Evolutionary conservation across 139 green algal species (phyloP).

Genomic region (Pleodorina starrii): DNA sequence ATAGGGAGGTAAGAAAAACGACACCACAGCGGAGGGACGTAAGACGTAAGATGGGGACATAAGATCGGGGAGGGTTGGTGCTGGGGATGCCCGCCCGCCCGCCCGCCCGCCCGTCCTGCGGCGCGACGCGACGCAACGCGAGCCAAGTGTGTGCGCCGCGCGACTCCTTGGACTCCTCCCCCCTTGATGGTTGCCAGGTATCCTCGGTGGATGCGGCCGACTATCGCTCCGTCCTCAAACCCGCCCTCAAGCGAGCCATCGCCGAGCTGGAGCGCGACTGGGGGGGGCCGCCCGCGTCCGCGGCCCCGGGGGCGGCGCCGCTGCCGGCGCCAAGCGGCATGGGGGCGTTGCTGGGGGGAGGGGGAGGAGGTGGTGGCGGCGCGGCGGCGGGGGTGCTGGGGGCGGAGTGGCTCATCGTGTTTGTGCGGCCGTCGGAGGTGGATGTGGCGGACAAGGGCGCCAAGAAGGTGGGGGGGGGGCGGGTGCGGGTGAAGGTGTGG

Average conservation of each 20-base stretch:
- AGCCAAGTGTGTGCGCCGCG: too few relatives aligned
- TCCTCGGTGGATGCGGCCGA: constrained; percentile 78
- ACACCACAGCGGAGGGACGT: too few relatives aligned
- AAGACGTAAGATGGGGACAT: too few relatives aligned
- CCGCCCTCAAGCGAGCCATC: constrained; percentile 35
- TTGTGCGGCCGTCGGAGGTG: constrained; percentile 71
- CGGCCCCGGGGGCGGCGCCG: not conserved
- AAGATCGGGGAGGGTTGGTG: too few relatives aligned
- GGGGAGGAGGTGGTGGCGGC: not conserved
- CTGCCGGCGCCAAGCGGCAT: constrained; percentile 19
- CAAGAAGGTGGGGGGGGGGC: constrained; percentile 41
- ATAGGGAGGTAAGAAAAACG: too few relatives aligned
- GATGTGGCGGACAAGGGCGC: constrained; percentile 59
- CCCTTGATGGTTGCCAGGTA: too few relatives aligned
- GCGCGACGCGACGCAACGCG: too few relatives aligned
- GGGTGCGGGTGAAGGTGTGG: not conserved
- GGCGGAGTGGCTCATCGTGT: constrained; percentile 79
- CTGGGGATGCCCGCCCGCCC: too few relatives aligned
- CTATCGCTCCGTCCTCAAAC: constrained; percentile 66
- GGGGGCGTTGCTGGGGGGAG: constrained; percentile 15
- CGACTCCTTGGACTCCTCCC: too few relatives aligned
- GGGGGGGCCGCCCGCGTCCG: constrained; percentile 43
- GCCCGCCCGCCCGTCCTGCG: too few relatives aligned
- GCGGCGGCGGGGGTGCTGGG: constrained; percentile 2
- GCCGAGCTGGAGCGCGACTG: constrained; percentile 74